Conservation (phyloP, 441 rosid species). For the Metrosideros polymorpha region DNA sequence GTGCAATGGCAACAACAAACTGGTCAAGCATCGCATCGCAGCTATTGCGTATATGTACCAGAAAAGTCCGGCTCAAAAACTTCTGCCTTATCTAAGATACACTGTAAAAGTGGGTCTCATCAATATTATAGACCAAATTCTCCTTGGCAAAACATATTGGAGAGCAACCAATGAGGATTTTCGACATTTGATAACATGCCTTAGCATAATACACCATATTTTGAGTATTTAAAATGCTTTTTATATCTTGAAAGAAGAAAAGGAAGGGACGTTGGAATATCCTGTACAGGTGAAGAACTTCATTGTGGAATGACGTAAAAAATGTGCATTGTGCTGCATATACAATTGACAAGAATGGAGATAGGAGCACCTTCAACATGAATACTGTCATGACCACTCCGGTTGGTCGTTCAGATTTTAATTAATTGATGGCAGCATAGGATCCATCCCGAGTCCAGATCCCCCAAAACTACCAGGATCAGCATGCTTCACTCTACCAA, state of each 20-base stretch:
- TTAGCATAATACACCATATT: background rate
- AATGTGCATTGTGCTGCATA: background rate
- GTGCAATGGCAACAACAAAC: background rate
- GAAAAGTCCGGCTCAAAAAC: background rate
- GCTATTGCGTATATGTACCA: background rate
- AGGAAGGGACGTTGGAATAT: background rate
- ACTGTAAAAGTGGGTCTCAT: background rate
- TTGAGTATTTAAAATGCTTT: background rate
- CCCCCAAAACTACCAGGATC: constrained; percentile 83
- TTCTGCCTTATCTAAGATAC: background rate
- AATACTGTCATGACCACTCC: background rate
- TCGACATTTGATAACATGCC: background rate
- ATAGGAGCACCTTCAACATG: background rate
- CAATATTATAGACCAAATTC: background rate
- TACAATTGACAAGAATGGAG: background rate
- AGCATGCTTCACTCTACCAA: constrained; percentile 83
- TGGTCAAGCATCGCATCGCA: background rate
- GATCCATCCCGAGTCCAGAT: constrained; percentile 88
- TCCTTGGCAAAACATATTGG: background rate
- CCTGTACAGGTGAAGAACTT: background rate
- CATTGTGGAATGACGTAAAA: background rate
- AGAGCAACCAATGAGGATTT: background rate
- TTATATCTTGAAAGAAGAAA: background rate
- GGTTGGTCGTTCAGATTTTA: constrained; percentile 6
- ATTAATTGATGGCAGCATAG: constrained; percentile 81